Percentiles rank a stretch among this genome's conserved stretches.
These are phyloP conservation scores for Podospora australis DNA, from an alignment of 495 filamentous ascomycete genomes.

Conservation along the genomic window DNA sequence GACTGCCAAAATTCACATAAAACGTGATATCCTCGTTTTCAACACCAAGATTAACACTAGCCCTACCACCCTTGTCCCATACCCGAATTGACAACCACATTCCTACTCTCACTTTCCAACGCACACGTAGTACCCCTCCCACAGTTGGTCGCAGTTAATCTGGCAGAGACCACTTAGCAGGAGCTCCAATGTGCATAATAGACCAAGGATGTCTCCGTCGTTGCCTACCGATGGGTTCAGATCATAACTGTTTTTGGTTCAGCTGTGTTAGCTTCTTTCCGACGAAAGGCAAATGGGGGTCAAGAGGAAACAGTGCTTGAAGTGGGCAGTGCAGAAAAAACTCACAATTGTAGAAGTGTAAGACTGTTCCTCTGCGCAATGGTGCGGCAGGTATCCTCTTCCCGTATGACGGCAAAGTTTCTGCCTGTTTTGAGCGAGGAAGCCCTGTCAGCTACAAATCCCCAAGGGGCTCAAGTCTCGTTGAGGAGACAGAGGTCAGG, in stretches of 20 bases:
- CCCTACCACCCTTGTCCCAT: no score
- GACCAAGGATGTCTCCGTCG: slow-evolving; percentile 2
- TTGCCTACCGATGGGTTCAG: slow-evolving; percentile 24
- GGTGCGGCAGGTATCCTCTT: slow-evolving; percentile 11
- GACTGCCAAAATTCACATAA: no score
- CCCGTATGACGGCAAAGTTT: slow-evolving; percentile 4
- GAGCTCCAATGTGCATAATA: slow-evolving; percentile 14
- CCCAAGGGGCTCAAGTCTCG: no score
- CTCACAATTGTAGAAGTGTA: slow-evolving; percentile 18
- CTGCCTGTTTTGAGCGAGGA: no score
- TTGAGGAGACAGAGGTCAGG: no score
- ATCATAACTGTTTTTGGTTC: slow-evolving; percentile 10
- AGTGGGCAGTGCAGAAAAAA: not conserved
- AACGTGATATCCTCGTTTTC: no score
- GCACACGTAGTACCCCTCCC: slow-evolving; percentile 26
- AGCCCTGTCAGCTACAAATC: no score
- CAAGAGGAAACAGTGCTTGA: not conserved
- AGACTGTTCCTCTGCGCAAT: slow-evolving; percentile 10
- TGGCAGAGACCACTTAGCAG: slow-evolving; percentile 23
- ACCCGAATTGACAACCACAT: no score
- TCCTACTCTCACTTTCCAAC: slow-evolving; percentile 11
- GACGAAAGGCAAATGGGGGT: not conserved
- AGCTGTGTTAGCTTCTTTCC: not conserved
- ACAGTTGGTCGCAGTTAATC: slow-evolving; percentile 26
- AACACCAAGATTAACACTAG: no score